Conservation (phyloP, 306 rosid species). For the Delonix regia region DNA sequence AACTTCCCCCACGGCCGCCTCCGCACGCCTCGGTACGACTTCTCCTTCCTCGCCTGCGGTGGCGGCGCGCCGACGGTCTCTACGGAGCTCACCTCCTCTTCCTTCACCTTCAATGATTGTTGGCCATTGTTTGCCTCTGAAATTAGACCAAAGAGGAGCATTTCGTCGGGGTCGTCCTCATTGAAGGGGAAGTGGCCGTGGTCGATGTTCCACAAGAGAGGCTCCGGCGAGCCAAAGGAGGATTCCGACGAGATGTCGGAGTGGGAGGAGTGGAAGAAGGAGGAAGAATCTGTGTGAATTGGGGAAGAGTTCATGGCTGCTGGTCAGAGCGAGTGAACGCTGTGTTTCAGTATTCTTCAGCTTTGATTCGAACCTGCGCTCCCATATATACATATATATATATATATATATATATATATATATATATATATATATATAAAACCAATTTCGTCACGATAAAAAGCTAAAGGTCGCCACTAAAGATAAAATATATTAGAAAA, state of each 20-base stretch:
- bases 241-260: slow-evolving; percentile 56
- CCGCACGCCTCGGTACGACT: slow-evolving; percentile 62
- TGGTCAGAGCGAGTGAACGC: neutral
- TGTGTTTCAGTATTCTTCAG: too few species aligned
- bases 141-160: slow-evolving; percentile 69
- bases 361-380: neutral
- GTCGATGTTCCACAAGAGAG: slow-evolving; percentile 46
- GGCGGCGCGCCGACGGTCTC: neutral
- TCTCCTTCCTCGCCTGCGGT: slow-evolving; percentile 37
- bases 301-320: neutral
- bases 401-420: too few species aligned
- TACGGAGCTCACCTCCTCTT: slow-evolving; percentile 47
- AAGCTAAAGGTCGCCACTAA: neutral
- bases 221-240: slow-evolving; percentile 58
- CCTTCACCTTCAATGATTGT: slow-evolving; percentile 32
- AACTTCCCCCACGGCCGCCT: slow-evolving; percentile 70
- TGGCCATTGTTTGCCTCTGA: slow-evolving; percentile 33
- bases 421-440: too few species aligned
- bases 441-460: too few species aligned
- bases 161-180: slow-evolving; percentile 83
- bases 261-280: slow-evolving; percentile 40
- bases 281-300: slow-evolving; percentile 40
- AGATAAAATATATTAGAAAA: neutral
- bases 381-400: slow-evolving; percentile 1
- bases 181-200: slow-evolving; percentile 65